Conservation (phyloP, 768 basidiomycete genomes). For the Mycena epipterygia region DNA sequence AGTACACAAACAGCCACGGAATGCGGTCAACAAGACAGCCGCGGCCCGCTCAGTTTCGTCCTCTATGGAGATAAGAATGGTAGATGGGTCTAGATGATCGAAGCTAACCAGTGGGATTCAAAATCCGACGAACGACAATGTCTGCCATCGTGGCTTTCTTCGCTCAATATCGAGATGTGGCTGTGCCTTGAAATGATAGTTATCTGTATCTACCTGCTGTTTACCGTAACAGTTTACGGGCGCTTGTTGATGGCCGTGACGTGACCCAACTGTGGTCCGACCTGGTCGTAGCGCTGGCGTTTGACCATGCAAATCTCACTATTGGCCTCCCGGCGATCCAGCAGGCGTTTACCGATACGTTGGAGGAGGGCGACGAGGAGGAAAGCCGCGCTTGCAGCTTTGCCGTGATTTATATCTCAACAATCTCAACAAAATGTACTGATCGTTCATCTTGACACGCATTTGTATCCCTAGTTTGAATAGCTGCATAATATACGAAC, state of each 20-base stretch:
- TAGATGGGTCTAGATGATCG: neutral
- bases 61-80: no score
- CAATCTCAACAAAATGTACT: slow-evolving; percentile 14
- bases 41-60: slow-evolving; percentile 12
- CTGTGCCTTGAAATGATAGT: no score
- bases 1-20: neutral
- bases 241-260: no score
- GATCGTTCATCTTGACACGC: slow-evolving; percentile 13
- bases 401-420: slow-evolving; percentile 7
- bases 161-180: neutral
- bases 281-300: slow-evolving; percentile 81
- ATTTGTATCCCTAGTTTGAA: slow-evolving; percentile 20
- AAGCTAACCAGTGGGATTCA: slow-evolving; percentile 16
- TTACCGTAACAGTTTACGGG: no score
- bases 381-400: slow-evolving; percentile 31
- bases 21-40: slow-evolving; percentile 10
- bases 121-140: slow-evolving; percentile 9
- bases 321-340: slow-evolving; percentile 81
- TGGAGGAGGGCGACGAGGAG: slow-evolving; percentile 62
- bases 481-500: neutral
- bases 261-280: no score
- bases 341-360: slow-evolving; percentile 67
- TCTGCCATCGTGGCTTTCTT: slow-evolving; percentile 8
- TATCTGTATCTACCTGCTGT: no score
- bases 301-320: slow-evolving; percentile 81